Evolutionary conservation across 371 early-diverging fungal genomes (phyloP).

Genomic region (Dentiscutata heterogama): DNA sequence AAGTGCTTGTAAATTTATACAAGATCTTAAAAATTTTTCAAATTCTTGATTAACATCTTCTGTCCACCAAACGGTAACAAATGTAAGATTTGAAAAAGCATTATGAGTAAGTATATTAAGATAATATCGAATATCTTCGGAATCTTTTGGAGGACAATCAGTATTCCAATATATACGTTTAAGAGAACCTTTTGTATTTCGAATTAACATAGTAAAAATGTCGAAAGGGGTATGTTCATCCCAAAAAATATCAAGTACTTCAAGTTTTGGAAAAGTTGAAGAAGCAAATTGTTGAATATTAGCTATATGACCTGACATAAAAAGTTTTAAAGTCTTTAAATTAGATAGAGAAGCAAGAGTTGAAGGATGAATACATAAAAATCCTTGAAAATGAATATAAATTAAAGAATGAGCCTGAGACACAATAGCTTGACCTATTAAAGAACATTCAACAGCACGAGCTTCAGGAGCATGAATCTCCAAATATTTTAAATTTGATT

Average conservation of each 20-base stretch:
- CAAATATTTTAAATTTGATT: slow-evolving; percentile 20
- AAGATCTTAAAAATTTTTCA: neutral
- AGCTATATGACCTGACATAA: neutral
- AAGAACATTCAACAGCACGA: no score
- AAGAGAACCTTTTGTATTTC: neutral
- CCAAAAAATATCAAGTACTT: slow-evolving; percentile 25
- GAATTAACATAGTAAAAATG: neutral
- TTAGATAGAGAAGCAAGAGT: neutral
- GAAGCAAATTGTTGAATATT: slow-evolving; percentile 6
- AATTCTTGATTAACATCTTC: neutral
- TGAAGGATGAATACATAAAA: neutral
- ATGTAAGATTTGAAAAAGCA: neutral
- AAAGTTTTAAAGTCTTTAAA: slow-evolving; percentile 23
- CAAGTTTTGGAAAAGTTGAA: slow-evolving; percentile 13
- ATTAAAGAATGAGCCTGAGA: neutral
- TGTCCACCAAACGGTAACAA: slow-evolving; percentile 16
- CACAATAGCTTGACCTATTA: neutral
- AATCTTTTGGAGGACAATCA: neutral
- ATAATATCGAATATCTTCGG: neutral
- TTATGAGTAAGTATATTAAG: neutral
- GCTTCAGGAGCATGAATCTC: neutral
- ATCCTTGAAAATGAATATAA: neutral
- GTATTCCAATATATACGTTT: slow-evolving; percentile 23
- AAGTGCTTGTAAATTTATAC: neutral
- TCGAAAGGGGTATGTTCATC: slow-evolving; percentile 16